These are phyloP conservation scores for Aspergillus fischeri DNA, from an alignment of 2,329 filamentous ascomycete genomes.

Conservation along the genomic window DNA sequence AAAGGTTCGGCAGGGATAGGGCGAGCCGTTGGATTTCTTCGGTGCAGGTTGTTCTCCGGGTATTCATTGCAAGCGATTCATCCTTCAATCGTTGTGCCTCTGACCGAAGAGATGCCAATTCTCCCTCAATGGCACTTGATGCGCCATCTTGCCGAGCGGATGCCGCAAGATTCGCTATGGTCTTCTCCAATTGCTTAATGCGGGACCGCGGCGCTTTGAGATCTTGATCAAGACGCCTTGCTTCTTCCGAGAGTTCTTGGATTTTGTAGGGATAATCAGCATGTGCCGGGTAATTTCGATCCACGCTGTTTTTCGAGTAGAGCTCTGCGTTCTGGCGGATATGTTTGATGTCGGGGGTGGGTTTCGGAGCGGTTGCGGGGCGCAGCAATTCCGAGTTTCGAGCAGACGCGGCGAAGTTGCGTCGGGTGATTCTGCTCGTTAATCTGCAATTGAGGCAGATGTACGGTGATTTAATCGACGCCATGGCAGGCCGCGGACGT, in stretches of 20 bases:
- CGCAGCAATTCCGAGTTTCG: conserved; percentile 36
- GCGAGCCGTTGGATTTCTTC: conserved; percentile 71
- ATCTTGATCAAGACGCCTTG: conserved; percentile 36
- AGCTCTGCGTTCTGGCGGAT: conserved; percentile 81
- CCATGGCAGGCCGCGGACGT: conserved; percentile 15
- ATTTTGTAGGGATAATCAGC: conserved; percentile 52
- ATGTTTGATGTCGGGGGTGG: conserved; percentile 77
- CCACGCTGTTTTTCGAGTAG: conserved; percentile 76
- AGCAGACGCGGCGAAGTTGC: conserved; percentile 13
- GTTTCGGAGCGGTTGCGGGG: conserved; percentile 71
- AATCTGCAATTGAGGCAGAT: conserved; percentile 33
- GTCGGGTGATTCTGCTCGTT: conserved; percentile 9
- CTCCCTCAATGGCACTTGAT: conserved; percentile 6
- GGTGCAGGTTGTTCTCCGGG: conserved; percentile 31
- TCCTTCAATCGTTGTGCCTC: conserved; percentile 40
- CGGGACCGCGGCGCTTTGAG: conserved; percentile 39
- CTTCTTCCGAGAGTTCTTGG: conserved; percentile 36
- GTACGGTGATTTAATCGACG: conserved; percentile 24
- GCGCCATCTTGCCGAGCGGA: conserved; percentile 18
- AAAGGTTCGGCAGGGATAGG: conserved; percentile 79
- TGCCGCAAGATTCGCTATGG: conserved; percentile 33
- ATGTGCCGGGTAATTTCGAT: conserved; percentile 71
- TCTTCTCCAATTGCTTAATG: conserved; percentile 43
- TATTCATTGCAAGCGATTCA: conserved; percentile 29
- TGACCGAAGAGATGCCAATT: conserved; percentile 26